These are phyloP conservation scores for Henckelia pumila DNA, from an alignment of 257 asterid genomes.

Conservation along the genomic window DNA sequence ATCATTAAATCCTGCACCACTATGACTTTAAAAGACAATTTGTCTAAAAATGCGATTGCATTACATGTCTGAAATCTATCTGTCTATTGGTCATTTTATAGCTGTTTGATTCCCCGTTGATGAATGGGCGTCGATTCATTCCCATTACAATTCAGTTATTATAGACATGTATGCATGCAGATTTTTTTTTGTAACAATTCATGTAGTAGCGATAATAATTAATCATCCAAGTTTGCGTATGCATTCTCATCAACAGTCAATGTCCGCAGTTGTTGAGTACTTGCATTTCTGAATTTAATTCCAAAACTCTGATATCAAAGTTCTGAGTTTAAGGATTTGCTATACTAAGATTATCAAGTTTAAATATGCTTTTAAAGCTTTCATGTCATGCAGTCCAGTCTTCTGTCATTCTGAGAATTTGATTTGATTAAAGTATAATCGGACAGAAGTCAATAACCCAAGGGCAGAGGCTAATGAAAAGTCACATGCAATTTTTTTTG, in stretches of 20 bases:
- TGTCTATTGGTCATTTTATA: neutral
- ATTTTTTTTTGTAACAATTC: conserved; percentile 9
- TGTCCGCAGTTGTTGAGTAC: neutral
- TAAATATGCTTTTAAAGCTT: neutral
- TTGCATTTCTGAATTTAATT: neutral
- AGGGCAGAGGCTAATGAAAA: conserved; percentile 6
- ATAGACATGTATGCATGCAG: conserved; percentile 9
- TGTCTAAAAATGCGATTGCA: neutral
- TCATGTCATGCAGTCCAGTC: conserved; percentile 5
- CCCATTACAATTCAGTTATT: conserved; percentile 7
- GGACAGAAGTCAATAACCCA: neutral
- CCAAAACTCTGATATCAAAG: conserved; percentile 2
- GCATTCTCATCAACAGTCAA: neutral
- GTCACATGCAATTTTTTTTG: conserved; percentile 22
- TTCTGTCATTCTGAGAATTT: conserved; percentile 9
- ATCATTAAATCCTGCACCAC: neutral
- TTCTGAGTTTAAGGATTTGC: conserved; percentile 10
- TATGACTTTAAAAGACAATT: neutral
- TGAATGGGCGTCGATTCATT: neutral
- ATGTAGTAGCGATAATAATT: neutral
- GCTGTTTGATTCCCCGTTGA: neutral
- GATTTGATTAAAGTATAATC: neutral
- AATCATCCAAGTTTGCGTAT: neutral
- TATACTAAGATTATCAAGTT: neutral
- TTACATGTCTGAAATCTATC: neutral